phyloP scores from a whole-genome alignment of 192 early-diverging fungal species.

The Coemansia furcata region DNA sequence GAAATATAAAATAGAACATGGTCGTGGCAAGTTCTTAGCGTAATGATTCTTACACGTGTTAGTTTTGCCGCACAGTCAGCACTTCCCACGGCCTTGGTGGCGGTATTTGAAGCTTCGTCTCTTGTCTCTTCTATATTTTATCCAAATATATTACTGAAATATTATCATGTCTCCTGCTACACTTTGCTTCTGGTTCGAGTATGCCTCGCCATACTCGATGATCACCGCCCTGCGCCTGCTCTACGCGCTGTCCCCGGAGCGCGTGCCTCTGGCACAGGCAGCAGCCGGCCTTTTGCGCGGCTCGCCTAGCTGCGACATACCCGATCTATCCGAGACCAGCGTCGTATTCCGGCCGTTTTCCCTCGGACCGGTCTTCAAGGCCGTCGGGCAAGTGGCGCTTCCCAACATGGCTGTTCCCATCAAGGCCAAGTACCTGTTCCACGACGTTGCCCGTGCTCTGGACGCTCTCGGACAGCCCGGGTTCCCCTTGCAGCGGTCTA shows the following conservation, averaged over 20 bases:
- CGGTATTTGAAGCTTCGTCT: background rate
- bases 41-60: background rate
- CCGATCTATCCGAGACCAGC: constrained; percentile 5
- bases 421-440: constrained; percentile 40
- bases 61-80: background rate
- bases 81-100: background rate
- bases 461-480: constrained; percentile 20
- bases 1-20: constrained; percentile 5
- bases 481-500: constrained; percentile 14
- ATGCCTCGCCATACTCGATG: constrained; percentile 51
- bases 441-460: constrained; percentile 37
- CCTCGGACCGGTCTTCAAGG: constrained; percentile 39
- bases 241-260: constrained; percentile 15
- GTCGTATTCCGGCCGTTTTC: constrained; percentile 33
- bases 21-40: constrained; percentile 5
- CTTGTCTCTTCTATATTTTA: background rate
- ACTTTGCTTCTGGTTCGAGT: constrained; percentile 53
- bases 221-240: constrained; percentile 35
- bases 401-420: constrained; percentile 32
- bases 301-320: constrained; percentile 22
- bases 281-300: background rate
- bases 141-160: background rate
- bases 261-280: background rate
- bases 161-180: constrained; percentile 5
- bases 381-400: constrained; percentile 12